Conservation (phyloP, 1,139 yeast species). For the Pichia sp. region DNA sequence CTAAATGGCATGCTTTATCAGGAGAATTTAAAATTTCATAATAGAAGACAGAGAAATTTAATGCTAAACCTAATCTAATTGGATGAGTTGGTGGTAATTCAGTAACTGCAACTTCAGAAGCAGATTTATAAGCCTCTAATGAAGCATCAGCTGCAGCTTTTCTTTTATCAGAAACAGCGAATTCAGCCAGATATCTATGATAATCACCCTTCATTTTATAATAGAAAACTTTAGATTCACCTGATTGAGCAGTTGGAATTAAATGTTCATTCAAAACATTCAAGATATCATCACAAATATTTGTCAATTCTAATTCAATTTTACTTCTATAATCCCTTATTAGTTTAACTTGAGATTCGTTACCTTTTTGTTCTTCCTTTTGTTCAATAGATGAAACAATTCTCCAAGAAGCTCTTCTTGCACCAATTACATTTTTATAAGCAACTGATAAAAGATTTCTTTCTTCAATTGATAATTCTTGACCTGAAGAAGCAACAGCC, state of each 20-base stretch:
- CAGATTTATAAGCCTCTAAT: constrained; percentile 89
- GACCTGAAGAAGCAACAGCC: constrained; percentile 93
- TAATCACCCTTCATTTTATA: constrained; percentile 99
- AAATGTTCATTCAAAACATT: constrained; percentile 82
- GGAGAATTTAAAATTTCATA: constrained; percentile 97
- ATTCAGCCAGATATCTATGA: constrained; percentile 98
- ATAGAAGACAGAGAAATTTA: constrained; percentile 96
- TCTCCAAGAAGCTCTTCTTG: constrained; percentile 99
- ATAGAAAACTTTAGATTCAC: constrained; percentile 97
- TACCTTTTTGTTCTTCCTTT: constrained; percentile 95
- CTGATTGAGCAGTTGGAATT: constrained; percentile 91
- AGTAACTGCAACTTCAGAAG: constrained; percentile 94
- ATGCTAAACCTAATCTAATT: constrained; percentile 94
- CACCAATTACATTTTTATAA: constrained; percentile 97
- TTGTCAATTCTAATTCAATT: constrained; percentile 88
- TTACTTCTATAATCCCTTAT: constrained; percentile 93
- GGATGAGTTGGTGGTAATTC: constrained; percentile 99
- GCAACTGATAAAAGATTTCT: constrained; percentile 96
- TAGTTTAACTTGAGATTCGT: constrained; percentile 78
- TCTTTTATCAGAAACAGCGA: constrained; percentile 85
- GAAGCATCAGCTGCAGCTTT: constrained; percentile 90
- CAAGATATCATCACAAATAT: constrained; percentile 91
- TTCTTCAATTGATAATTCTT: constrained; percentile 94
- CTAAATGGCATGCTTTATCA: constrained; percentile 97
- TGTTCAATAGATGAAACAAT: constrained; percentile 96